Percentiles rank a stretch among this genome's conserved stretches.
Evolutionary conservation across 2,329 filamentous ascomycete species (phyloP).

Genomic region (Fusarium oxysporum): DNA sequence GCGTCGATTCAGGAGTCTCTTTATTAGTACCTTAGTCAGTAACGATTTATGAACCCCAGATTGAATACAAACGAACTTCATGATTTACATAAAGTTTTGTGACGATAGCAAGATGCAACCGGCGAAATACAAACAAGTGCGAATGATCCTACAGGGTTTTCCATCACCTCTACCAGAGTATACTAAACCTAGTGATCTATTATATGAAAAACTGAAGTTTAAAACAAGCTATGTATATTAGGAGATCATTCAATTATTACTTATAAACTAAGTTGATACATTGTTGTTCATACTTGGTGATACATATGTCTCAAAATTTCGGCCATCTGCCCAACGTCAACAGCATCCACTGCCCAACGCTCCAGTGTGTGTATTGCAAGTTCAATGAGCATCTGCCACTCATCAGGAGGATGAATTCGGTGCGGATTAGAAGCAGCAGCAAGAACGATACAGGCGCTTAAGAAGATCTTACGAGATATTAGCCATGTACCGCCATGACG

Average conservation of each 20-base stretch:
- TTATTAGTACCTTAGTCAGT: neutral
- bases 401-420: neutral
- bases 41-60: constrained; percentile 2
- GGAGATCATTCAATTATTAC: neutral
- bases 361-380: constrained; percentile 1
- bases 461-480: constrained; percentile 13
- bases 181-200: neutral
- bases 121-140: neutral
- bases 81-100: neutral
- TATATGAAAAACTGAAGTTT: neutral
- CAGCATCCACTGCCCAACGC: constrained; percentile 3
- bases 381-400: neutral
- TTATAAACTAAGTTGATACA: neutral
- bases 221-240: no score
- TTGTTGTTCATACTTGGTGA: neutral
- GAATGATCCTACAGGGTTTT: neutral
- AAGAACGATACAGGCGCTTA: constrained; percentile 9
- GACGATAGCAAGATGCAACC: neutral
- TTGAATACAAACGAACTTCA: neutral
- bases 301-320: neutral
- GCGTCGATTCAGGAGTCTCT: neutral
- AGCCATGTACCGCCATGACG: constrained; percentile 26
- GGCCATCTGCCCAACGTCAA: constrained; percentile 1
- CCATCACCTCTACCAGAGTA: neutral
- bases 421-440: neutral